phyloP scores from a whole-genome alignment of 306 rosid species.

The Cucurbita maxima region DNA sequence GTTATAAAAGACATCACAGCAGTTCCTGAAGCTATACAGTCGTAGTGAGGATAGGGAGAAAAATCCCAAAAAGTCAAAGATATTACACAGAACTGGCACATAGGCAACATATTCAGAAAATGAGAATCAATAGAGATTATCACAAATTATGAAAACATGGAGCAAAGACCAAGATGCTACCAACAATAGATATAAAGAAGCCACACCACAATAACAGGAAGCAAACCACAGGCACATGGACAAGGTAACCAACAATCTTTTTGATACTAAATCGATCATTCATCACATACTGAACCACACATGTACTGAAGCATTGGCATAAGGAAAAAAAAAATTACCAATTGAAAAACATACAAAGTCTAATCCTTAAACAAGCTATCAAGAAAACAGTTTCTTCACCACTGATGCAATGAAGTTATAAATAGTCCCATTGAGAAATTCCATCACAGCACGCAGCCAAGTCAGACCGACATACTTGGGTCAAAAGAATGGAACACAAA shows the following conservation, averaged over 20 bases:
- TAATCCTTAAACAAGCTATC: not conserved
- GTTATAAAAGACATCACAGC: not conserved
- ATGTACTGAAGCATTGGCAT: not conserved
- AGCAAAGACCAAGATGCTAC: not conserved
- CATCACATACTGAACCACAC: not conserved
- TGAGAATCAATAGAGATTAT: not conserved
- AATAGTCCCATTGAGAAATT: not conserved
- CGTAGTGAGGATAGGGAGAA: not conserved
- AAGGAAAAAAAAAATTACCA: not conserved
- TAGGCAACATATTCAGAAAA: not conserved
- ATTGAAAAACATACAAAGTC: not conserved
- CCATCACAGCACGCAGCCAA: slow-evolving; percentile 1
- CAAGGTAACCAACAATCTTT: not conserved
- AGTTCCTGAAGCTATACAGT: not conserved
- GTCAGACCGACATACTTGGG: not conserved
- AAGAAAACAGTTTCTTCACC: not conserved
- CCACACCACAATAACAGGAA: not conserved
- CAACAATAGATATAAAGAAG: not conserved
- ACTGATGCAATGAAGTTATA: not conserved
- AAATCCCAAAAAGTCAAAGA: not conserved
- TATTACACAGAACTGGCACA: not conserved
- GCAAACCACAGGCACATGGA: not conserved
- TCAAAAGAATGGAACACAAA: slow-evolving; percentile 7
- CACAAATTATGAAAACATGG: not conserved
- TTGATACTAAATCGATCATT: not conserved